Conservation (phyloP, 306 rosid species). For the Trichosanthes cucumerina region DNA sequence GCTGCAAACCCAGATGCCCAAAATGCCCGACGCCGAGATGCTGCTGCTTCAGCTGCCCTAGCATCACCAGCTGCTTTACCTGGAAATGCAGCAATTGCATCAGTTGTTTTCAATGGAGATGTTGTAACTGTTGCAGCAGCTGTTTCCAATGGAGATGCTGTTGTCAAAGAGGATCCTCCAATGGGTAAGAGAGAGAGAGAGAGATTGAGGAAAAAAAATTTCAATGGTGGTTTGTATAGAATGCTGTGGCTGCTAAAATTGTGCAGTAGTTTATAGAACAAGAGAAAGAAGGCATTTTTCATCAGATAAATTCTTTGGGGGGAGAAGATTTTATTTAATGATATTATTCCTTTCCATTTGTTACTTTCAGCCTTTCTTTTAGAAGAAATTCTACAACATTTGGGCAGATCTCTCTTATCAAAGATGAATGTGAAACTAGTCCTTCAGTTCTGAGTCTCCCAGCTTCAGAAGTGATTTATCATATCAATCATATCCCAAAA, state of each 20-base stretch:
- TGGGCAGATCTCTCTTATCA: background rate
- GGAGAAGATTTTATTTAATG: constrained; percentile 7
- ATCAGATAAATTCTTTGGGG: constrained; percentile 6
- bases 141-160: constrained; percentile 10
- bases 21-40: constrained; percentile 17
- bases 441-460: background rate
- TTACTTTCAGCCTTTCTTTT: background rate
- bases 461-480: background rate
- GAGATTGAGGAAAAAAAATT: background rate
- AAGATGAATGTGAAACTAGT: background rate
- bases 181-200: background rate
- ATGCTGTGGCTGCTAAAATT: background rate
- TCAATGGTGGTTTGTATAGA: constrained; percentile 12
- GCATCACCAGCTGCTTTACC: constrained; percentile 25
- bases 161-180: background rate
- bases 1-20: constrained; percentile 12
- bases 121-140: background rate
- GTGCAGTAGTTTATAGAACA: constrained; percentile 15
- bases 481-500: background rate
- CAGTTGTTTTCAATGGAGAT: background rate
- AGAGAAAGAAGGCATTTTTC: background rate
- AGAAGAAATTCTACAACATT: background rate
- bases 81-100: background rate
- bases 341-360: background rate
- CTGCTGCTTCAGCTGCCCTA: constrained; percentile 32